These are phyloP conservation scores for Pseudoturritis turrita DNA, from an alignment of 345 rosid genomes.

Conservation along the genomic window DNA sequence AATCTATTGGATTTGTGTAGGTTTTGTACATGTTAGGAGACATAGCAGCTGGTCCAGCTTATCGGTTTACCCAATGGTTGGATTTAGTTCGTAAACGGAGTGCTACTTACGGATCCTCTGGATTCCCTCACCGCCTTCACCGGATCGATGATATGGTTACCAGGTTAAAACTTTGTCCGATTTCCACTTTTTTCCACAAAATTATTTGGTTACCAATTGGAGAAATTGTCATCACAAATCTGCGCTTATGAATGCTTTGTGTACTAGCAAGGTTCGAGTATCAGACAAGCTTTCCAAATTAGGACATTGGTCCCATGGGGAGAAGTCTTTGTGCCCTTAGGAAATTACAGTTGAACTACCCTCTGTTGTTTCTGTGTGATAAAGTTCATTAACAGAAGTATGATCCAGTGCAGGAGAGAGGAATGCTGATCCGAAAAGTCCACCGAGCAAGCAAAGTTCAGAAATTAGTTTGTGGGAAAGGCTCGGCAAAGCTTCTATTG, in stretches of 20 bases:
- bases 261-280: too few relatives aligned
- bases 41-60: constrained; percentile 76
- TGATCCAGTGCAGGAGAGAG: constrained; percentile 58
- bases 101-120: constrained; percentile 67
- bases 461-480: constrained; percentile 89
- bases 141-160: constrained; percentile 42
- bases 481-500: constrained; percentile 67
- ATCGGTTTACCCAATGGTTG: constrained; percentile 91
- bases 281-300: background rate
- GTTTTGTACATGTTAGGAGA: constrained; percentile 98
- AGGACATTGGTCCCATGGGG: background rate
- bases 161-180: constrained; percentile 20
- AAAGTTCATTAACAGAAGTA: constrained; percentile 3
- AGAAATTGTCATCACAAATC: too few relatives aligned
- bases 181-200: background rate
- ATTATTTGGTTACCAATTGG: too few relatives aligned
- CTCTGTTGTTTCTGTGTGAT: background rate
- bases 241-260: too few relatives aligned
- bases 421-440: constrained; percentile 42
- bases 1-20: constrained; percentile 32
- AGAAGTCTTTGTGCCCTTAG: background rate
- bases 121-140: constrained; percentile 71
- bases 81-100: constrained; percentile 96
- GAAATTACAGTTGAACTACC: background rate
- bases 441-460: constrained; percentile 45